Conservation (phyloP, 2,329 filamentous ascomycete species). For the Calonectria hawksworthii region DNA sequence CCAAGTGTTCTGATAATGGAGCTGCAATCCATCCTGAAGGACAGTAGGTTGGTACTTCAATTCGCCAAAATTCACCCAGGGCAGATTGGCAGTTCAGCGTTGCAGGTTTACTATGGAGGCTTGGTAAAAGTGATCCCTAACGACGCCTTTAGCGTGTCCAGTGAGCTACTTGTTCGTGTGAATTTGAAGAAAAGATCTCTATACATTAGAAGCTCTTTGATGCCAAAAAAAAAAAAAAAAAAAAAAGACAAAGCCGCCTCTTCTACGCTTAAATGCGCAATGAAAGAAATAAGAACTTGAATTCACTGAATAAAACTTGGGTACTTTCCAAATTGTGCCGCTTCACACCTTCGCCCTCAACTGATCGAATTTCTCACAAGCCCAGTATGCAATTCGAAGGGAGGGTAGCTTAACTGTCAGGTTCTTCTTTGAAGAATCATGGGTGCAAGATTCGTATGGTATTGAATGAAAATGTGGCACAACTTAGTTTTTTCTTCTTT, state of each 20-base stretch:
- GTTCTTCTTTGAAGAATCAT: background rate
- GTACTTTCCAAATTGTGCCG: too few species aligned
- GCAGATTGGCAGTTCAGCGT: too few species aligned
- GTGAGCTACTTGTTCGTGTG: background rate
- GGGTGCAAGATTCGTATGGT: too few species aligned
- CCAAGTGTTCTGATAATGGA: background rate
- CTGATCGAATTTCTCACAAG: background rate
- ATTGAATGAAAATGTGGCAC: too few species aligned
- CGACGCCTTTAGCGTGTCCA: too few species aligned
- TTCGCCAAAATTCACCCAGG: too few species aligned
- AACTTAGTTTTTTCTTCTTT: too few species aligned
- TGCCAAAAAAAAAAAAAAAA: background rate
- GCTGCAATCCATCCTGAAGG: background rate
- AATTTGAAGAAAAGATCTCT: too few species aligned
- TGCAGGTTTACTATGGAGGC: too few species aligned
- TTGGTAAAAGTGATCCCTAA: too few species aligned
- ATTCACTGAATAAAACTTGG: background rate
- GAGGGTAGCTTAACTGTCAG: background rate
- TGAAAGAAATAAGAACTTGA: too few species aligned
- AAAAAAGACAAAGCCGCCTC: background rate
- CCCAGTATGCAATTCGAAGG: background rate
- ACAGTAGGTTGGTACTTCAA: background rate
- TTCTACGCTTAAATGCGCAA: background rate
- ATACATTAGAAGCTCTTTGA: background rate
- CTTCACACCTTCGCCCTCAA: background rate